Percentiles rank a stretch among this genome's conserved stretches.
Evolutionary conservation across 371 early-diverging fungal species (phyloP).

Genomic region (Coemansia sp.): DNA sequence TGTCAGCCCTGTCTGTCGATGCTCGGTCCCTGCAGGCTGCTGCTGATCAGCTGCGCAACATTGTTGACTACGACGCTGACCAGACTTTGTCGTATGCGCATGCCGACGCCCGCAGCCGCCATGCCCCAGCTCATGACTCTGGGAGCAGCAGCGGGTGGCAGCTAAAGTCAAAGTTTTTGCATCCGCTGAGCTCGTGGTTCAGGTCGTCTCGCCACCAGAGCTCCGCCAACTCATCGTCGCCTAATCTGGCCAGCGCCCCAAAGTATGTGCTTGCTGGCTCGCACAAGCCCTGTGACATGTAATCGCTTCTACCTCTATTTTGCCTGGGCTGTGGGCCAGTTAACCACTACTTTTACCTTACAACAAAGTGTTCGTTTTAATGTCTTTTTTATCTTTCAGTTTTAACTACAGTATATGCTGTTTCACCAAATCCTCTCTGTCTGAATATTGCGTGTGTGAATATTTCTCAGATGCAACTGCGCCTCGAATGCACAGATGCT

Average conservation of each 20-base stretch:
- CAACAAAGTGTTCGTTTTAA: neutral
- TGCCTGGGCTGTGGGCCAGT: neutral
- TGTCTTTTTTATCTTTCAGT: neutral
- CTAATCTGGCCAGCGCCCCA: neutral
- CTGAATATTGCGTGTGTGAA: too few species aligned
- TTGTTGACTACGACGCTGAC: constrained; percentile 5
- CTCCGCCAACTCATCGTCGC: neutral
- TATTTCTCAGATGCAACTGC: too few species aligned
- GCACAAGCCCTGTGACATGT: neutral
- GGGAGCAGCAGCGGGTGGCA: constrained; percentile 33
- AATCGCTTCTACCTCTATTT: neutral
- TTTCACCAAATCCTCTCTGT: too few species aligned
- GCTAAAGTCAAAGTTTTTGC: constrained; percentile 37
- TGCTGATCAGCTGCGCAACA: neutral
- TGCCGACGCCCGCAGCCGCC: neutral
- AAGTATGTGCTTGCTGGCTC: neutral
- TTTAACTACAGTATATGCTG: neutral
- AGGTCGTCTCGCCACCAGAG: constrained; percentile 39
- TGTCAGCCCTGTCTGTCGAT: constrained; percentile 7
- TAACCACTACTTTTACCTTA: neutral
- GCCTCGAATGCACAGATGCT: too few species aligned
- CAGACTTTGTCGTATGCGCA: constrained; percentile 7
- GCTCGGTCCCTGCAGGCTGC: neutral
- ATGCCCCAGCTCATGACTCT: too few species aligned
- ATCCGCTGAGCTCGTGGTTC: constrained; percentile 47